Base-by-base conservation (phyloP, 75 land plant genomes). In the Azolla pinnata region DNA sequence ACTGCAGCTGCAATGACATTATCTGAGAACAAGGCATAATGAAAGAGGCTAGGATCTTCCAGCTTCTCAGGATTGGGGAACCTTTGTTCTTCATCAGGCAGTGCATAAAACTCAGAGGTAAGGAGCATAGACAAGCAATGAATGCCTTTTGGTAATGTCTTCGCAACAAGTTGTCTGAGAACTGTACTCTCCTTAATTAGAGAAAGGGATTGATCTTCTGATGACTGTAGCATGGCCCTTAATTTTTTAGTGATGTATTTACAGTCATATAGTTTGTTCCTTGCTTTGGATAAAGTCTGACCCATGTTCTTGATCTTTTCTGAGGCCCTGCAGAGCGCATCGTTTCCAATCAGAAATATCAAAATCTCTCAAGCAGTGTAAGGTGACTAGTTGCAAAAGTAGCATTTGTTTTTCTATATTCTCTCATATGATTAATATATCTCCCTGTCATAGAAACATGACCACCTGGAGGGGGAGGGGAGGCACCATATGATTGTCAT, bases 11-110 rank as follows among this genome's bases (percentile, higher is more conserved):
- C 86, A 65, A 86, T 72, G 18, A 86, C 81, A 64, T 86, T 86
- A 38, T 86, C 86, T 33, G 90, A 86, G 60, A 86, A 86, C 23
- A 86, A 71, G 10, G 90, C 90, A 75, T 82, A 86, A 61, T 86
- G 86, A 52, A 67, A 86, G 26, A 86, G 76, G 52, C 66, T 67
- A 33, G 83, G 76, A 65, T 86, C 79, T 50, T 82, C 83, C 55
- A 86, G 65, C 56, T 80, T 82, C 38, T 82, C 76, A 61, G 64
- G 65, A 29, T 60, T 54, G 28, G 79, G 74, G 44, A 82, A 82
- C 26, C 62, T 70, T 38, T 75, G 72, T 46, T 77, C 61, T 58
- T 83, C 86, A 0, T 42, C 47, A 21, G 85, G 74, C 35, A 79
- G 83, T 4, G 61, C 71, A 33, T 79, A 59, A 65, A 77, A 86